Percentiles rank a stretch among this genome's conserved stretches.
phyloP scores from a whole-genome alignment of 1,284 basidiomycete genomes.

The Melampsora occidentalis region DNA sequence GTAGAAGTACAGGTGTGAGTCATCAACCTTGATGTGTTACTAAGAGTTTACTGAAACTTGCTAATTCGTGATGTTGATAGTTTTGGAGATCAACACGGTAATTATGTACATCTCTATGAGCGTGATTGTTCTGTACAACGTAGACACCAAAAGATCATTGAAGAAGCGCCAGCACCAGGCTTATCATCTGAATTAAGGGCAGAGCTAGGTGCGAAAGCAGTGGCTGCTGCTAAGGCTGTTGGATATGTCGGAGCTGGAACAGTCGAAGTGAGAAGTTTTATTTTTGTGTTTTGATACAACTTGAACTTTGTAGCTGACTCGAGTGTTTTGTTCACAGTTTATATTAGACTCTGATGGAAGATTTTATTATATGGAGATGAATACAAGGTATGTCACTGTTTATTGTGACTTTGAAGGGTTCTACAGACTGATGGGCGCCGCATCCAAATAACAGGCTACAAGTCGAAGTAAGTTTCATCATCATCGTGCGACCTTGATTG shows the following conservation, averaged over 20 bases:
- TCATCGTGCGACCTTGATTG: background rate
- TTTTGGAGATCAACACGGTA: constrained; percentile 73
- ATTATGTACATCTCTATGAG: constrained; percentile 83
- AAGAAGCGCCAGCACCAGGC: constrained; percentile 90
- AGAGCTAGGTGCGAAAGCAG: constrained; percentile 79
- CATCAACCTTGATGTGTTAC: constrained; percentile 60
- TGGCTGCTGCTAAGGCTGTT: constrained; percentile 85
- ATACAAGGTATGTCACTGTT: constrained; percentile 62
- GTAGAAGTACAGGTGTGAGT: constrained; percentile 78
- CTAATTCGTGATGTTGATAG: constrained; percentile 71
- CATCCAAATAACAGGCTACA: constrained; percentile 18
- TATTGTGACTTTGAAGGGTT: background rate
- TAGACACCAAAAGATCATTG: constrained; percentile 90
- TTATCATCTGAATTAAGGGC: constrained; percentile 70
- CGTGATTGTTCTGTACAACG: constrained; percentile 91
- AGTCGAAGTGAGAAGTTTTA: constrained; percentile 58
- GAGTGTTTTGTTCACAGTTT: constrained; percentile 59
- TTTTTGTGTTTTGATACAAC: background rate
- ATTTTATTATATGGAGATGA: constrained; percentile 94
- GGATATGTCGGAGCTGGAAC: constrained; percentile 86
- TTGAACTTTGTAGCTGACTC: background rate
- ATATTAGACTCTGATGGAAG: constrained; percentile 80
- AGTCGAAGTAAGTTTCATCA: constrained; percentile 62
- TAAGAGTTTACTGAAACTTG: constrained; percentile 8
- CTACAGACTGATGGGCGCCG: background rate